These are phyloP conservation scores for Kurtzmaniella natalensis DNA, from an alignment of 1,139 yeast genomes.

Conservation along the genomic window DNA sequence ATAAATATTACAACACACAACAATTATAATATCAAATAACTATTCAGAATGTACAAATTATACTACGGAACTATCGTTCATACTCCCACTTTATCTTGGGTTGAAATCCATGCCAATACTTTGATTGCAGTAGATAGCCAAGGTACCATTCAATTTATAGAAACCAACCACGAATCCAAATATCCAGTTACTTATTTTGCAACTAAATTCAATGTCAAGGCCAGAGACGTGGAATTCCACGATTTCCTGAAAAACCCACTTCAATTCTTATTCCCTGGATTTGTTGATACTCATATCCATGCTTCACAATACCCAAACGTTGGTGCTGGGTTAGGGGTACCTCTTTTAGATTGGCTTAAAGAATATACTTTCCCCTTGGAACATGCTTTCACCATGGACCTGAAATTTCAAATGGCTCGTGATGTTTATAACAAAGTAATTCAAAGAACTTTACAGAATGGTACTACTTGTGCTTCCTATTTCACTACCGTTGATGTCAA, in stretches of 20 bases:
- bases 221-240: conserved; percentile 18
- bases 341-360: conserved; percentile 83
- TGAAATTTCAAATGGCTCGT: conserved; percentile 40
- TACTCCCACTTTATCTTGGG: conserved; percentile 25
- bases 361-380: conserved; percentile 89
- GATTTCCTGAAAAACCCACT: conserved; percentile 26
- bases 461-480: conserved; percentile 91
- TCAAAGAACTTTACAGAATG: conserved; percentile 60
- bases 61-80: conserved; percentile 35
- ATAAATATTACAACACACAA: no score
- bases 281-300: conserved; percentile 92
- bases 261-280: conserved; percentile 82
- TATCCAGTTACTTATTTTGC: not conserved
- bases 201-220: not conserved
- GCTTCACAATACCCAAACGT: conserved; percentile 96
- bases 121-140: conserved; percentile 28
- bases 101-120: conserved; percentile 26
- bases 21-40: no score
- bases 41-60: conserved; percentile 7
- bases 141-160: conserved; percentile 31
- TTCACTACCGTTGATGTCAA: conserved; percentile 82
- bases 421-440: conserved; percentile 64
- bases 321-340: conserved; percentile 84
- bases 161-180: conserved; percentile 11
- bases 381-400: conserved; percentile 29